Conservation (phyloP, 805 yeast genomes). For the Kuraishia cidri region DNA sequence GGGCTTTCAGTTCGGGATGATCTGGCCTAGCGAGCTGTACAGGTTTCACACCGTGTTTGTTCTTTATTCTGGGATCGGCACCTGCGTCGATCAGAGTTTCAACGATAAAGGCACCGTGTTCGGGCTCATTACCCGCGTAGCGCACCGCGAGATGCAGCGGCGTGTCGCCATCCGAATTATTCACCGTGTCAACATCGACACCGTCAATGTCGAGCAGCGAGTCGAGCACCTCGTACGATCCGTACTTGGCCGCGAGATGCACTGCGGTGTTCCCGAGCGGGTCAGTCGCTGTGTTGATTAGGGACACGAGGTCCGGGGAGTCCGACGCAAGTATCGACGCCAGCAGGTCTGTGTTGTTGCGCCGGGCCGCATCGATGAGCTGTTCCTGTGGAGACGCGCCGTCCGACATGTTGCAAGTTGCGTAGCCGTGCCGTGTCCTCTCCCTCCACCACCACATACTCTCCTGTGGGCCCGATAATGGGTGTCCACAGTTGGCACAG, state of each 20-base stretch:
- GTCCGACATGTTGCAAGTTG: slow-evolving; percentile 23
- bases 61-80: slow-evolving; percentile 61
- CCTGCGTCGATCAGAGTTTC: slow-evolving; percentile 89
- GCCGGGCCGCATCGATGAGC: slow-evolving; percentile 76
- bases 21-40: slow-evolving; percentile 53
- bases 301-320: slow-evolving; percentile 26
- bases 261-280: slow-evolving; percentile 75
- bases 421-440: too few species aligned
- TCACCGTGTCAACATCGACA: slow-evolving; percentile 79
- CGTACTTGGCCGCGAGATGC: slow-evolving; percentile 75
- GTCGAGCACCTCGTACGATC: slow-evolving; percentile 83
- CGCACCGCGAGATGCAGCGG: slow-evolving; percentile 84
- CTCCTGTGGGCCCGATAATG: too few species aligned
- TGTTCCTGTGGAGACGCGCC: slow-evolving; percentile 81
- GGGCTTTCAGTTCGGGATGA: slow-evolving; percentile 47
- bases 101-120: slow-evolving; percentile 68
- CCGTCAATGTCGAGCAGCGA: slow-evolving; percentile 78
- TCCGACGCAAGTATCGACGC: slow-evolving; percentile 37
- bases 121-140: slow-evolving; percentile 73
- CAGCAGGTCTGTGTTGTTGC: slow-evolving; percentile 77
- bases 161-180: slow-evolving; percentile 68
- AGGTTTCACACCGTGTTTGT: slow-evolving; percentile 64
- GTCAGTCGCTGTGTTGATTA: slow-evolving; percentile 65
- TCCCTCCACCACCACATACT: too few species aligned
- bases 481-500: too few species aligned